A percentile compares a stretch with the other conserved stretches of the same genome.
Evolutionary conservation across 768 basidiomycete genomes (phyloP).

Genomic region (Phylloporus sp.): DNA sequence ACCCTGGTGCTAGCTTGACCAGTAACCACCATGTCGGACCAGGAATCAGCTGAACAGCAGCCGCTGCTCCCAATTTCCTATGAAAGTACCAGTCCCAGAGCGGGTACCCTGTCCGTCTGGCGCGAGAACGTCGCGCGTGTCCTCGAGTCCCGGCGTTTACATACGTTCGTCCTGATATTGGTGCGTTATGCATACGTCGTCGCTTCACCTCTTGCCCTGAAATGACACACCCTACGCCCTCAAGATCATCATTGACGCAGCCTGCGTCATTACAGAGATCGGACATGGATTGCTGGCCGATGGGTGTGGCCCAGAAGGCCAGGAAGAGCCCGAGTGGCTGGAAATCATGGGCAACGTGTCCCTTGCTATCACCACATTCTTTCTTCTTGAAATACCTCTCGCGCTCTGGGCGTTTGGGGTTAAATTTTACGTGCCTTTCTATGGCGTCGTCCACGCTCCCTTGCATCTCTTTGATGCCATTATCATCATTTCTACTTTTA

Average conservation of each 20-base stretch:
- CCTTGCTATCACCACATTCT: constrained; percentile 63
- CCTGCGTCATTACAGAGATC: constrained; percentile 70
- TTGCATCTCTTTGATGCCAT: constrained; percentile 75
- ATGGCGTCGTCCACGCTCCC: constrained; percentile 46
- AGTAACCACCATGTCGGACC: constrained; percentile 31
- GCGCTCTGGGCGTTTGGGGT: constrained; percentile 62
- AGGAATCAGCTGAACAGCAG: constrained; percentile 44
- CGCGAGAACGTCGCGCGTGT: constrained; percentile 39
- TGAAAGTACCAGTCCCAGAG: constrained; percentile 14
- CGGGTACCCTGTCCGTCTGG: constrained; percentile 13
- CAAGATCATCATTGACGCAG: constrained; percentile 61
- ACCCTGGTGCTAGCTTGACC: constrained; percentile 11
- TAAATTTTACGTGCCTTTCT: constrained; percentile 60
- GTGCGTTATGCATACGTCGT: constrained; percentile 37
- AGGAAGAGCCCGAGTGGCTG: constrained; percentile 57
- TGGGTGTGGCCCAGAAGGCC: constrained; percentile 41
- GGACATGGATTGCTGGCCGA: constrained; percentile 61
- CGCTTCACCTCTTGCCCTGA: constrained; percentile 13
- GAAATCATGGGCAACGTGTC: constrained; percentile 59
- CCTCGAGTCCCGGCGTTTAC: constrained; percentile 52
- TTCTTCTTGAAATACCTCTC: constrained; percentile 75
- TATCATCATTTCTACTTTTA: constrained; percentile 69
- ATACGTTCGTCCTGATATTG: constrained; percentile 54
- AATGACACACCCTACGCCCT: not conserved
- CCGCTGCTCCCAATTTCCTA: constrained; percentile 39